Conservation (phyloP, 768 basidiomycete species). For the Daedaleopsis nitida region DNA sequence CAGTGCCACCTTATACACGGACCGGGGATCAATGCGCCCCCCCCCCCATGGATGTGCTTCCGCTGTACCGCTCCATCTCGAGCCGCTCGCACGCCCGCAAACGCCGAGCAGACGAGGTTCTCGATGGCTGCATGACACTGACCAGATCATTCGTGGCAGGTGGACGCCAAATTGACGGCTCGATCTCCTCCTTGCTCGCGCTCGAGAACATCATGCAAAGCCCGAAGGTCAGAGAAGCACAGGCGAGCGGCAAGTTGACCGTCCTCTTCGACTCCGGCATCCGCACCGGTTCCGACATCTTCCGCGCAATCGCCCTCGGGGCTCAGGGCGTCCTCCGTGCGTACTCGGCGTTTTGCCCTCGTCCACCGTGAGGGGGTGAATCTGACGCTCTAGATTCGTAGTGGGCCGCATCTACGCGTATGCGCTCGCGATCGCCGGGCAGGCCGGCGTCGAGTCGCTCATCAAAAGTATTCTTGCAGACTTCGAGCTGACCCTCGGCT, state of each 20-base stretch:
- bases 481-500: conserved; percentile 62
- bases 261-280: conserved; percentile 83
- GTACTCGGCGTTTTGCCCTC: conserved; percentile 29
- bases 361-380: neutral
- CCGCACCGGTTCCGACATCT: conserved; percentile 78
- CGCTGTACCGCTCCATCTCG: neutral
- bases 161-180: conserved; percentile 78
- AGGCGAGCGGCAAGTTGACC: conserved; percentile 60
- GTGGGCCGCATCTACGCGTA: conserved; percentile 80
- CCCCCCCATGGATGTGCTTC: no score
- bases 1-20: no score
- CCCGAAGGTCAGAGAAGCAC: conserved; percentile 55
- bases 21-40: no score
- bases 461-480: conserved; percentile 69
- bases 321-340: conserved; percentile 78
- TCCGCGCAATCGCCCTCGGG: conserved; percentile 85
- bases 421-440: conserved; percentile 68
- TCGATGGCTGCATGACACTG: neutral
- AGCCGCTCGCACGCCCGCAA: neutral
- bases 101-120: neutral
- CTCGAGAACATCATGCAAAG: conserved; percentile 71
- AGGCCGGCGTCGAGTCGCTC: conserved; percentile 76
- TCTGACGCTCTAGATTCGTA: conserved; percentile 27
- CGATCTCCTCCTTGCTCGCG: conserved; percentile 71
- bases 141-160: conserved; percentile 38